These are phyloP conservation scores for Apiospora koreana DNA, from an alignment of 2,329 filamentous ascomycete species.

Conservation along the genomic window DNA sequence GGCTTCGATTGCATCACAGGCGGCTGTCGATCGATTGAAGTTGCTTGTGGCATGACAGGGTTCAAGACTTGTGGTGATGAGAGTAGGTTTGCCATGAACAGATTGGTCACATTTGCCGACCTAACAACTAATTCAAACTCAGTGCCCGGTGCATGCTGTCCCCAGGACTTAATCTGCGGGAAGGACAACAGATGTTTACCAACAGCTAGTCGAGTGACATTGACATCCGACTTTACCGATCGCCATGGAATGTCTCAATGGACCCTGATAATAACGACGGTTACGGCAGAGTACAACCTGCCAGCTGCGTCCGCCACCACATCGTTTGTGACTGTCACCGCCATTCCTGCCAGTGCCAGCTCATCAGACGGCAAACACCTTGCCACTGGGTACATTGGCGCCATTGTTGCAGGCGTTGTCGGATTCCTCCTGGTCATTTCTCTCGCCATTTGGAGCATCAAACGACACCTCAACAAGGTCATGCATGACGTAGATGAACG, in stretches of 20 bases:
- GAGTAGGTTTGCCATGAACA: too few species aligned
- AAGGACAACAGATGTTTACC: too few species aligned
- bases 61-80: background rate
- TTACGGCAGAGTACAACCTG: too few species aligned
- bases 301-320: background rate
- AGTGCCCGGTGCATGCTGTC: too few species aligned
- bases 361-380: background rate
- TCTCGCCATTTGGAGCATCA: background rate
- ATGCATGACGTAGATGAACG: background rate
- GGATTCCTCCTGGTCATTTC: background rate
- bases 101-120: too few species aligned
- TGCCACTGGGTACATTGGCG: background rate
- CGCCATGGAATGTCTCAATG: too few species aligned
- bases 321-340: background rate
- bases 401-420: background rate
- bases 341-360: background rate
- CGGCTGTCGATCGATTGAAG: too few species aligned
- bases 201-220: too few species aligned
- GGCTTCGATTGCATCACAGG: background rate
- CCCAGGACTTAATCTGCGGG: too few species aligned
- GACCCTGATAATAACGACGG: too few species aligned
- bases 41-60: background rate
- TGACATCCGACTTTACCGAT: too few species aligned
- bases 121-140: too few species aligned
- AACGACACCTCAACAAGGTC: background rate